Conservation (phyloP, 768 basidiomycete genomes). For the Kwoniella bestiolae region DNA sequence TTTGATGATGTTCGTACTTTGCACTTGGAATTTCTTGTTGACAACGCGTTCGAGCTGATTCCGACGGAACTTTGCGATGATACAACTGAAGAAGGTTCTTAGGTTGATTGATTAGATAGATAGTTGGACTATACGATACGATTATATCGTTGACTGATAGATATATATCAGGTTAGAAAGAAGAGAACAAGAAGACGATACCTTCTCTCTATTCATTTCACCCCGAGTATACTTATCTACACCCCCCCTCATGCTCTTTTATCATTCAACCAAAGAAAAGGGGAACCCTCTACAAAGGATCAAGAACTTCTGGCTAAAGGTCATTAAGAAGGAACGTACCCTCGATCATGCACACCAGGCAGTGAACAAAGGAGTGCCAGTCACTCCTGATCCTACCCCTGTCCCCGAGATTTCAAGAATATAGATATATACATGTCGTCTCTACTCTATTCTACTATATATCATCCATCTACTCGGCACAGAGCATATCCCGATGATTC, state of each 20-base stretch:
- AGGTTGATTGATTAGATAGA: not conserved
- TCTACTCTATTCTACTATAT: slow-evolving; percentile 8
- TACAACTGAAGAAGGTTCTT: not conserved
- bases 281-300: slow-evolving; percentile 26
- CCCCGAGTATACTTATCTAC: not conserved
- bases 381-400: too few relatives aligned
- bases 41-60: not conserved
- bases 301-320: not conserved
- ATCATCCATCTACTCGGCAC: not conserved
- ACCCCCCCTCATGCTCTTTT: not conserved
- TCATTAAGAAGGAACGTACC: not conserved
- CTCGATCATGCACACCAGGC: not conserved
- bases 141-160: not conserved
- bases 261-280: not conserved
- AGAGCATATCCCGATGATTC: not conserved
- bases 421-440: not conserved
- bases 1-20: slow-evolving; percentile 1
- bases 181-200: not conserved
- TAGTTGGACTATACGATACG: not conserved
- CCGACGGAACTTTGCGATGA: slow-evolving; percentile 1
- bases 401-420: too few relatives aligned
- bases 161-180: not conserved
- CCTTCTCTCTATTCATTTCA: not conserved
- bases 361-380: slow-evolving; percentile 1
- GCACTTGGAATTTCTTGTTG: not conserved